Evolutionary conservation across 1,284 basidiomycete species (phyloP).

Genomic region (Pseudozyma tsukubaensis): DNA sequence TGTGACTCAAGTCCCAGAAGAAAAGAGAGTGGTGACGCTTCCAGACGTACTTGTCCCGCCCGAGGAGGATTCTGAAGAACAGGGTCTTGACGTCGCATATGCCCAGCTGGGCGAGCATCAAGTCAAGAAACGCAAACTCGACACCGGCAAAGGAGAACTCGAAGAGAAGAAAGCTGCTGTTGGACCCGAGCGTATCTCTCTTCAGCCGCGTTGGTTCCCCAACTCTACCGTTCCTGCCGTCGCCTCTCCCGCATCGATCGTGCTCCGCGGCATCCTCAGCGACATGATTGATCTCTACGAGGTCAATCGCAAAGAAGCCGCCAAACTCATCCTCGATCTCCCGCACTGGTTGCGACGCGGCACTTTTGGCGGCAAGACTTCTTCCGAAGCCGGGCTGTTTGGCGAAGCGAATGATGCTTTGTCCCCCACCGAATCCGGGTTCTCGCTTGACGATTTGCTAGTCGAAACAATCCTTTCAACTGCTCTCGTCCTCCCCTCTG

Average conservation of each 20-base stretch:
- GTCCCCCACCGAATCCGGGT: constrained; percentile 64
- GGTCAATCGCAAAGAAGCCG: constrained; percentile 94
- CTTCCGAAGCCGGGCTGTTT: constrained; percentile 55
- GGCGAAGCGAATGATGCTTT: constrained; percentile 52
- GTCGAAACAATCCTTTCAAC: constrained; percentile 78
- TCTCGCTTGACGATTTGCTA: constrained; percentile 62
- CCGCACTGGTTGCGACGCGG: constrained; percentile 85
- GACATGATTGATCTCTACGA: constrained; percentile 93
- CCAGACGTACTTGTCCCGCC: constrained; percentile 62
- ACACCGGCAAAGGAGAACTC: constrained; percentile 59
- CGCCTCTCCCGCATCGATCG: constrained; percentile 80
- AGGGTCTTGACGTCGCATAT: constrained; percentile 56
- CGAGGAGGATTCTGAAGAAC: constrained; percentile 53
- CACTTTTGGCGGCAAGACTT: constrained; percentile 72
- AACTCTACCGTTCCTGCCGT: constrained; percentile 75
- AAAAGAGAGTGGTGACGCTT: constrained; percentile 36
- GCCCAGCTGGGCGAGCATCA: constrained; percentile 39
- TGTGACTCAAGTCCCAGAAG: constrained; percentile 28
- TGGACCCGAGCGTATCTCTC: constrained; percentile 49
- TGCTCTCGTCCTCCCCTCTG: constrained; percentile 80
- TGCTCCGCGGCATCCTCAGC: constrained; percentile 80
- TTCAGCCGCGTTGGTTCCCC: constrained; percentile 60
- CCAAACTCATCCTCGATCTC: constrained; percentile 84
- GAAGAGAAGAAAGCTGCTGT: constrained; percentile 57
- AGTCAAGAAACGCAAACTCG: constrained; percentile 35